Conservation (phyloP, 768 basidiomycete species). For the Neoboletus subvelutipes region DNA sequence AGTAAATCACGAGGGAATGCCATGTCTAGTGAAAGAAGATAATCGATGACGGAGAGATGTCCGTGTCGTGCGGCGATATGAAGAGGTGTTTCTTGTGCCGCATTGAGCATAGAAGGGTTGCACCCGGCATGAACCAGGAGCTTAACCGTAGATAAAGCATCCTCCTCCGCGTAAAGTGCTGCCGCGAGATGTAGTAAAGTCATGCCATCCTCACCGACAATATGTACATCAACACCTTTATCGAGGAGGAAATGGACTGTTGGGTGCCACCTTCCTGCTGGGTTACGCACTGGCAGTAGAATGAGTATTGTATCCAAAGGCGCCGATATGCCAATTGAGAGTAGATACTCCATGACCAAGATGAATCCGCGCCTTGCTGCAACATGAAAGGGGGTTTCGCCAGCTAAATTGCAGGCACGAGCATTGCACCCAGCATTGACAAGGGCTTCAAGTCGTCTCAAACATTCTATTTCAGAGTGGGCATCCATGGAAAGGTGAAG, state of each 20-base stretch:
- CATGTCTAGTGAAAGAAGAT: neutral
- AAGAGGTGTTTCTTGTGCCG: neutral
- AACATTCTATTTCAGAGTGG: neutral
- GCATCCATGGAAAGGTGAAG: neutral
- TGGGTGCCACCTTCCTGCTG: neutral
- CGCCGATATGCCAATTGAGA: neutral
- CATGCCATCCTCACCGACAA: neutral
- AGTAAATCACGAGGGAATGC: neutral
- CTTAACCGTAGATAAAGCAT: neutral
- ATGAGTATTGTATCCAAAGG: neutral
- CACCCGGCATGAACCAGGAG: neutral
- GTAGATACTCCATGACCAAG: neutral
- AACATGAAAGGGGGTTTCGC: neutral
- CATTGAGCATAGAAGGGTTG: neutral
- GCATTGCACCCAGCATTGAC: constrained; percentile 8
- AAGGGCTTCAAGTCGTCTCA: neutral
- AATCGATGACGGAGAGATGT: neutral
- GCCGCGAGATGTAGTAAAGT: neutral
- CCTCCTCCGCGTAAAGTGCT: neutral
- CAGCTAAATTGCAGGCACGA: neutral
- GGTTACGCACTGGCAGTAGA: neutral
- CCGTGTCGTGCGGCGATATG: neutral
- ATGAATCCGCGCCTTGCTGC: neutral
- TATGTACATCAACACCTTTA: neutral
- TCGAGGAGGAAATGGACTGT: neutral